Evolutionary conservation across 75 land plant genomes (phyloP), one percentile per base, ranked within the genome.

Genomic region (Pinus albicaulis): DNA sequence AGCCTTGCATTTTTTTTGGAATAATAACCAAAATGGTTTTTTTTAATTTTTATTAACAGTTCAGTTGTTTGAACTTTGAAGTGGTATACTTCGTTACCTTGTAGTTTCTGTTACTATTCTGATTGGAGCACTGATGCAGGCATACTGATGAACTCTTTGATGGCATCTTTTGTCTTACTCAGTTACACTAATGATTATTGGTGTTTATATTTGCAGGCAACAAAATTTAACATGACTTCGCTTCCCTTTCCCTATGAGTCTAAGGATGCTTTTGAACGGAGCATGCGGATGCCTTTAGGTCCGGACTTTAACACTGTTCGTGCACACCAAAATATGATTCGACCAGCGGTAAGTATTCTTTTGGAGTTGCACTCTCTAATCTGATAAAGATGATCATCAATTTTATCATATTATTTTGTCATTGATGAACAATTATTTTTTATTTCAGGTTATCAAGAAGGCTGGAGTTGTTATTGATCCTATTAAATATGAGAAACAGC

Each of bases 201-300:
- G 23, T 44, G 57, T 71, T 70, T 44, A 28, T 41, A 72, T 82
- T 57, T 63, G 15, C 89, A 96, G 98, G 88, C 91, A 64, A 88
- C 86, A 76, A 97, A 95, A 76, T 85, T 92, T 55, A 73, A 73
- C 26, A 76, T 89, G 12, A 61, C 85, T 28, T 58, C 71, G n/a
- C 63, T 89, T 73, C 92, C 92, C 4, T 89, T 89, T 53, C 92
- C 92, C 31, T 84, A 75, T 65, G 80, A 75, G 15, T 86, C 88
- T 22, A 83, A 77, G 70, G 91, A 91, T 56, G 84, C 84, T 71
- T 91, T 80, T 72, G 91, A 97, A 83, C 86, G 84, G 65, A 94
- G 93, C 68, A 82, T 89, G 41, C 85, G 98, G 15, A 89, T 97
- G 93, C 99, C 99, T 25, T 80, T 97, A 76, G 99, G 95, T 41